Conservation (phyloP, 257 asterid genomes). For the Schizonepeta tenuifolia region DNA sequence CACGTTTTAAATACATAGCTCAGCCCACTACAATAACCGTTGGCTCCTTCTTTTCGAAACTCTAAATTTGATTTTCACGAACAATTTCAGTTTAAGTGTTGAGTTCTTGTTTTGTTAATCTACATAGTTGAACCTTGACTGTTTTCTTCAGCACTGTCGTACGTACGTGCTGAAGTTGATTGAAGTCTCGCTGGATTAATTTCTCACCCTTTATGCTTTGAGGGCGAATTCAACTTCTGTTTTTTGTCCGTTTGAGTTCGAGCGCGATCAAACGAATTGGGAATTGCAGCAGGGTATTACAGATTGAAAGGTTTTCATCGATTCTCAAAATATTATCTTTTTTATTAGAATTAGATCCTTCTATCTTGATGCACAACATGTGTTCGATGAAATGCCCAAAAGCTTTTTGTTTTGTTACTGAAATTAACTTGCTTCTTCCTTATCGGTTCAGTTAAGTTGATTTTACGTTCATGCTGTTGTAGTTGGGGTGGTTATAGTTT, state of each 20-base stretch:
- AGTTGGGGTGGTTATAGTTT: slow-evolving; percentile 26
- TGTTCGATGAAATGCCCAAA: slow-evolving; percentile 45
- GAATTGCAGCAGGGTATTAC: background rate
- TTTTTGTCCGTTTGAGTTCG: background rate
- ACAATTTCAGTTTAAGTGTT: background rate
- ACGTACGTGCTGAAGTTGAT: background rate
- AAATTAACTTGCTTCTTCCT: slow-evolving; percentile 12
- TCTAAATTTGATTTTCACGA: background rate
- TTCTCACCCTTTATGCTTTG: background rate
- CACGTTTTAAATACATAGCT: background rate
- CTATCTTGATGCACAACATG: slow-evolving; percentile 9
- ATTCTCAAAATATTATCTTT: background rate
- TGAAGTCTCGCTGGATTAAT: background rate
- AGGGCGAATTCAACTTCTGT: background rate
- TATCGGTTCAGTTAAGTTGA: slow-evolving; percentile 8
- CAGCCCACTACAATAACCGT: background rate
- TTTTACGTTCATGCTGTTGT: slow-evolving; percentile 14
- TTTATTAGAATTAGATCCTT: background rate
- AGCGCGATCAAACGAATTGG: background rate
- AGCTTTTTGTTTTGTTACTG: background rate
- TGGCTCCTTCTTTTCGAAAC: background rate
- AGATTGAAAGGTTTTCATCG: slow-evolving; percentile 1
- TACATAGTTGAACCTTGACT: background rate
- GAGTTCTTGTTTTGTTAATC: background rate
- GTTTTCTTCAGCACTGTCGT: background rate